Conservation (phyloP, 208 protist species). For the Trypanosoma platydactyli region DNA sequence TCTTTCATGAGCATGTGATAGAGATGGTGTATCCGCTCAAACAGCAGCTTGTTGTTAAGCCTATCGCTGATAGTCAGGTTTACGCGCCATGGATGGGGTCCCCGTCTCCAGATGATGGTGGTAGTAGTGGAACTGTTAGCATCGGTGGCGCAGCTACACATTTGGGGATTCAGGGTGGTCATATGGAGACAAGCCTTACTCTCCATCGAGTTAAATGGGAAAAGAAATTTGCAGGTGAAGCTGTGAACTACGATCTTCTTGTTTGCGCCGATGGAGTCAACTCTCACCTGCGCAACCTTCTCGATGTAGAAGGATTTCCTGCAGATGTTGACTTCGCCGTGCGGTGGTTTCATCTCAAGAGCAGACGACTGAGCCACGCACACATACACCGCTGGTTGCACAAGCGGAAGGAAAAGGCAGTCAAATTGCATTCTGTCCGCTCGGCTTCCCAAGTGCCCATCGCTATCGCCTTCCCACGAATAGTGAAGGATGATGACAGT, state of each 20-base stretch:
- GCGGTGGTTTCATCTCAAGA: constrained; percentile 70
- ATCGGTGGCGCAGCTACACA: constrained; percentile 3
- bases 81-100: neutral
- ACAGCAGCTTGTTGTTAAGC: constrained; percentile 71
- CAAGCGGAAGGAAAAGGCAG: constrained; percentile 31
- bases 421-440: constrained; percentile 45
- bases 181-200: constrained; percentile 65
- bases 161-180: neutral
- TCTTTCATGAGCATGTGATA: constrained; percentile 82
- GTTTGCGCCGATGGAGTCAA: constrained; percentile 79
- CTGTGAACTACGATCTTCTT: constrained; percentile 84
- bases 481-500: constrained; percentile 30
- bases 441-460: constrained; percentile 62
- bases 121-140: constrained; percentile 10
- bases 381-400: constrained; percentile 90
- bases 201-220: constrained; percentile 76
- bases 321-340: constrained; percentile 72
- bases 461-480: constrained; percentile 72
- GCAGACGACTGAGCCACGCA: constrained; percentile 36
- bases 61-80: constrained; percentile 36
- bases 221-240: constrained; percentile 57
- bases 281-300: constrained; percentile 74
- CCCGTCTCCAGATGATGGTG: constrained; percentile 13
- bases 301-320: constrained; percentile 85
- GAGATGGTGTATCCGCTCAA: constrained; percentile 80